These are phyloP conservation scores for Begonia masoniana DNA, from an alignment of 306 rosid genomes.

Conservation along the genomic window DNA sequence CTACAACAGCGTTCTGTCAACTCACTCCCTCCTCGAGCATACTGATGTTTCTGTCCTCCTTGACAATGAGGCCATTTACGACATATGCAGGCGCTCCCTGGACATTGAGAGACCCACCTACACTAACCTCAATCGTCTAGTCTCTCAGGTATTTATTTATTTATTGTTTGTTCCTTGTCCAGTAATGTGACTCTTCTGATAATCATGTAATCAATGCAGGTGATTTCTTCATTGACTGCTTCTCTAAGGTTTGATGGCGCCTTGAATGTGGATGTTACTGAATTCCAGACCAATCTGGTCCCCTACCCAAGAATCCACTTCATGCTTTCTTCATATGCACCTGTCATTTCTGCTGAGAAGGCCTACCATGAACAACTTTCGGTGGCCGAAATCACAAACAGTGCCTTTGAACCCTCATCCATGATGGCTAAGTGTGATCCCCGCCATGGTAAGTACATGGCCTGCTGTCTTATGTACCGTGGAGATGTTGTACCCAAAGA, in stretches of 20 bases:
- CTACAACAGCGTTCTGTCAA: conserved; percentile 73
- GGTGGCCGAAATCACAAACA: conserved; percentile 68
- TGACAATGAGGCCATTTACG: conserved; percentile 70
- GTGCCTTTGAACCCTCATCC: conserved; percentile 74
- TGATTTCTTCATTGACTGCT: conserved; percentile 66
- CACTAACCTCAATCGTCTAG: conserved; percentile 69
- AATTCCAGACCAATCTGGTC: conserved; percentile 72
- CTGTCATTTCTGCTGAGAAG: conserved; percentile 76
- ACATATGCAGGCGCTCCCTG: conserved; percentile 71
- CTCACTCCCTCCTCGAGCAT: conserved; percentile 72
- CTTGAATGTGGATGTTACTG: conserved; percentile 69
- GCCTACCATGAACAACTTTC: conserved; percentile 77
- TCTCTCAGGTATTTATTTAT: conserved; percentile 40
- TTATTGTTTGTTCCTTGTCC: background rate
- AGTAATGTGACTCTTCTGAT: background rate
- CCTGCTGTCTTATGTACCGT: conserved; percentile 74
- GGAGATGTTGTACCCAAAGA: conserved; percentile 84
- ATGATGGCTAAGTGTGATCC: conserved; percentile 91
- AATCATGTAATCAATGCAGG: conserved; percentile 23
- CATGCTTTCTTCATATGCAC: conserved; percentile 79
- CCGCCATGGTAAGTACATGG: conserved; percentile 78
- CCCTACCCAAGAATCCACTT: conserved; percentile 83
- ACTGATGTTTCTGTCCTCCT: conserved; percentile 75
- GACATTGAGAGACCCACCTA: conserved; percentile 79
- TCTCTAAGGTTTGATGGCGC: conserved; percentile 76